Conservation (phyloP, 139 green algal species). For the Micractinium conductrix region DNA sequence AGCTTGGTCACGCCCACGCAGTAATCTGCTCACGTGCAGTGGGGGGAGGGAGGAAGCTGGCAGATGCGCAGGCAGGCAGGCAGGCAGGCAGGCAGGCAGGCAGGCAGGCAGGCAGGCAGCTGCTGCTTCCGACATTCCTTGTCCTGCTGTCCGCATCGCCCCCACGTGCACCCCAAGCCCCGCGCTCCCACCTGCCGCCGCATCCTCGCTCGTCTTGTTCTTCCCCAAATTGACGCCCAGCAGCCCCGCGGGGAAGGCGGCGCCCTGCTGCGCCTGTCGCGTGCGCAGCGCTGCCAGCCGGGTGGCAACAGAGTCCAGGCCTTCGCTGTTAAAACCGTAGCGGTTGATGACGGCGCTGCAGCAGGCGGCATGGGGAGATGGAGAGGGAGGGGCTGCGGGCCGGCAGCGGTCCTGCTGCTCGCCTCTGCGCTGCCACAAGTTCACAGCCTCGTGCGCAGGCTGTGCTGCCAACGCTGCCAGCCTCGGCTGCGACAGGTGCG, state of each 20-base stretch:
- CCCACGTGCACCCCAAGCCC: too few relatives aligned
- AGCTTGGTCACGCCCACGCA: slow-evolving; percentile 74
- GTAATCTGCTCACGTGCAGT: slow-evolving; percentile 96
- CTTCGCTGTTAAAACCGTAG: slow-evolving; percentile 98
- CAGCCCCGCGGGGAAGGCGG: slow-evolving; percentile 50
- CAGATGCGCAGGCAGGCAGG: too few relatives aligned
- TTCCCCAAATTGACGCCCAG: slow-evolving; percentile 98
- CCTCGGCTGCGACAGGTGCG: too few relatives aligned
- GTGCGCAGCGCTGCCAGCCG: slow-evolving; percentile 67
- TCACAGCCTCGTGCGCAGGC: too few relatives aligned
- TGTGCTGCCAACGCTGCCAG: too few relatives aligned
- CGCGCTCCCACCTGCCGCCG: not conserved
- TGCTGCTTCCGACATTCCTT: not conserved
- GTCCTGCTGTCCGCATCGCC: too few relatives aligned
- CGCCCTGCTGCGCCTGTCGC: not conserved
- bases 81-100: too few relatives aligned
- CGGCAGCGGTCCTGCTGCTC: too few relatives aligned
- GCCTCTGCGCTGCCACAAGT: too few relatives aligned
- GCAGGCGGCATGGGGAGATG: not conserved
- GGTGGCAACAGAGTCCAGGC: slow-evolving; percentile 76
- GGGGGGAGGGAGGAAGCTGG: too few relatives aligned
- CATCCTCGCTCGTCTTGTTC: slow-evolving; percentile 94
- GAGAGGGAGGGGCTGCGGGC: not conserved
- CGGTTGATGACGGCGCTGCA: slow-evolving; percentile 94
- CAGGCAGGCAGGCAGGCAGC: too few relatives aligned